Conservation (phyloP, 805 yeast species). For the Ogataea allantospora region DNA sequence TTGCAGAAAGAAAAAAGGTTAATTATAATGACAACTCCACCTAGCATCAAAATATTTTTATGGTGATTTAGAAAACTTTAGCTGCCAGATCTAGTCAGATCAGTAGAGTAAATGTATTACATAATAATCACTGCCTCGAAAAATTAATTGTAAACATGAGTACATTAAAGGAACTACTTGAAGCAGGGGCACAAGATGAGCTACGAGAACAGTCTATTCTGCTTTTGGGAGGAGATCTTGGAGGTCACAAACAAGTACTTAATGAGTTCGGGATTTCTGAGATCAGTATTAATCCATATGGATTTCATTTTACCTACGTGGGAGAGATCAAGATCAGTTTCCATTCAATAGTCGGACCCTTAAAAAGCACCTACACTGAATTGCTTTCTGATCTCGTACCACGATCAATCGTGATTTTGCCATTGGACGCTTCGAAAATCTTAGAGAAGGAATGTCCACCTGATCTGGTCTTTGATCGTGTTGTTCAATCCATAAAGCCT, state of each 20-base stretch:
- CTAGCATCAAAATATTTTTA: slow-evolving; percentile 6
- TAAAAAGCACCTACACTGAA: neutral
- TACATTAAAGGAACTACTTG: slow-evolving; percentile 13
- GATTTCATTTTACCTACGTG: slow-evolving; percentile 10
- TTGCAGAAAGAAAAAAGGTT: slow-evolving; percentile 33
- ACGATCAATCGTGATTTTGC: neutral
- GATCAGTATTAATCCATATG: slow-evolving; percentile 11
- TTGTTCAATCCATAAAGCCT: neutral
- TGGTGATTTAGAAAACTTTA: neutral
- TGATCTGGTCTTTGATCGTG: neutral
- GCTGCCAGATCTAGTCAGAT: too few species aligned
- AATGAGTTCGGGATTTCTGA: slow-evolving; percentile 1
- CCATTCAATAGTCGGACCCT: slow-evolving; percentile 11
- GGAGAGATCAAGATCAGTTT: slow-evolving; percentile 10
- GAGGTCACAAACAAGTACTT: slow-evolving; percentile 8
- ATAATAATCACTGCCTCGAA: neutral
- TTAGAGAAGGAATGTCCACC: neutral
- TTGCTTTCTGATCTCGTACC: neutral
- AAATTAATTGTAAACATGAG: slow-evolving; percentile 11
- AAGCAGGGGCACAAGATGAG: slow-evolving; percentile 8
- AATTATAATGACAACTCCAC: slow-evolving; percentile 35
- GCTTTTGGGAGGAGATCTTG: slow-evolving; percentile 12
- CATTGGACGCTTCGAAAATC: neutral
- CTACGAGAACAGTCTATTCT: slow-evolving; percentile 3
- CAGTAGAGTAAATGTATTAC: too few species aligned